These are phyloP conservation scores for Boletellus sp. DNA, from an alignment of 768 basidiomycete genomes.

Conservation along the genomic window DNA sequence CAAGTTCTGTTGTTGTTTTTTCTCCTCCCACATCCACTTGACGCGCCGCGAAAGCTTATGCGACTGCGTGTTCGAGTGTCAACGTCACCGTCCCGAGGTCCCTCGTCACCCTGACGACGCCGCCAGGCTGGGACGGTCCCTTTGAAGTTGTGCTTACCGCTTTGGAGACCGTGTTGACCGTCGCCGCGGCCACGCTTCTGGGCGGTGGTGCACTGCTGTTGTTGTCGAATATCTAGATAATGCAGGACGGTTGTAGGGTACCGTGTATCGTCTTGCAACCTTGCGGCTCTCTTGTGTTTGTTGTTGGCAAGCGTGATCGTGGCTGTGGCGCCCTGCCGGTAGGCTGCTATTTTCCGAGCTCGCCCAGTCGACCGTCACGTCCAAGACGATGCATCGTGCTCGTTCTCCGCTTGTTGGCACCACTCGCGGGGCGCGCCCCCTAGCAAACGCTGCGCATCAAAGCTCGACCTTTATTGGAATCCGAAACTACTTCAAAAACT, in stretches of 20 bases:
- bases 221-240: slow-evolving; percentile 54
- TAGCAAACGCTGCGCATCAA: slow-evolving; percentile 7
- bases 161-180: slow-evolving; percentile 42
- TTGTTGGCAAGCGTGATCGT: no score
- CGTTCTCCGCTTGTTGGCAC: slow-evolving; percentile 5
- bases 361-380: not conserved
- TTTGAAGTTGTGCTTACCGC: slow-evolving; percentile 44
- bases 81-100: slow-evolving; percentile 39
- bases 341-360: not conserved
- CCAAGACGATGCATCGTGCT: slow-evolving; percentile 13
- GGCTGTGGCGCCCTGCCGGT: slow-evolving; percentile 13
- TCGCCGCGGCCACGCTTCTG: slow-evolving; percentile 43
- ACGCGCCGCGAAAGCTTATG: slow-evolving; percentile 45
- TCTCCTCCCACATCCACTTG: slow-evolving; percentile 2
- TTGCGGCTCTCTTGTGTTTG: no score
- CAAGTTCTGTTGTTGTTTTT: slow-evolving; percentile 25
- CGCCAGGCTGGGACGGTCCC: slow-evolving; percentile 61
- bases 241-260: no score
- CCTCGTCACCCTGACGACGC: slow-evolving; percentile 42
- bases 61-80: slow-evolving; percentile 40
- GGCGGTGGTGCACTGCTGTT: slow-evolving; percentile 47
- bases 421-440: not conserved
- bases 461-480: slow-evolving; percentile 30
- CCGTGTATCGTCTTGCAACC: no score
- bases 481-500: slow-evolving; percentile 25